Evolutionary conservation across 2,329 filamentous ascomycete species (phyloP).

Genomic region (Aspergillus flavus): DNA sequence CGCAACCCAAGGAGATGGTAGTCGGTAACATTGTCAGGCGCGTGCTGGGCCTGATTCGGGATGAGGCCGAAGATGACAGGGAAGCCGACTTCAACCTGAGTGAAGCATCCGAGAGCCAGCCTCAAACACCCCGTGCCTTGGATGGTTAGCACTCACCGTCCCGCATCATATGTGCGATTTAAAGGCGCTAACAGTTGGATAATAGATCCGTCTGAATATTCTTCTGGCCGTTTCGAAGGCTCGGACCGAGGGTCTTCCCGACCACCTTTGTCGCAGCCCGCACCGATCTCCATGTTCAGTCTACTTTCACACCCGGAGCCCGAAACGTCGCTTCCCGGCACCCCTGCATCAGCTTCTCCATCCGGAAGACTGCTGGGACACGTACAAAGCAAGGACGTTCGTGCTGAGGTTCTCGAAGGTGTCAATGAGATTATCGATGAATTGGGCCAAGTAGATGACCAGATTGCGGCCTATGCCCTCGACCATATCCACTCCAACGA

Average conservation of each 20-base stretch:
- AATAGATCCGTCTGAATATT: constrained; percentile 32
- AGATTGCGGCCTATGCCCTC: constrained; percentile 84
- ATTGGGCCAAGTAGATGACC: constrained; percentile 87
- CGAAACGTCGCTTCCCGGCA: constrained; percentile 45
- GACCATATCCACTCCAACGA: constrained; percentile 94
- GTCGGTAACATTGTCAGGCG: constrained; percentile 93
- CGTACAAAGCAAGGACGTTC: constrained; percentile 63
- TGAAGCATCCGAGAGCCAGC: constrained; percentile 61
- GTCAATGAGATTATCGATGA: constrained; percentile 97
- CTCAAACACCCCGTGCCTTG: constrained; percentile 42
- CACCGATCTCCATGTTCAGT: constrained; percentile 79
- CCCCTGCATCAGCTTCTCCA: constrained; percentile 38
- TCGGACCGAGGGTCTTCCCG: constrained; percentile 46
- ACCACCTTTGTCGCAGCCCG: constrained; percentile 62
- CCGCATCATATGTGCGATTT: not conserved
- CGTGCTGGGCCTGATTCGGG: constrained; percentile 85
- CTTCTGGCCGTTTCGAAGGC: constrained; percentile 32
- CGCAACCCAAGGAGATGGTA: constrained; percentile 86
- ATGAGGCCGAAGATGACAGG: constrained; percentile 81
- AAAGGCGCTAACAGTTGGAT: constrained; percentile 13
- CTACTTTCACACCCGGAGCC: constrained; percentile 71
- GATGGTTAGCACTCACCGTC: constrained; percentile 33
- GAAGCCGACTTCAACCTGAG: constrained; percentile 64
- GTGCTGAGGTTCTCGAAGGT: constrained; percentile 88
- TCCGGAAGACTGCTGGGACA: constrained; percentile 36